A percentile compares a stretch with the other conserved stretches of the same genome.
phyloP scores from a whole-genome alignment of 2,329 filamentous ascomycete species.

The Penicillium brevicompactum region DNA sequence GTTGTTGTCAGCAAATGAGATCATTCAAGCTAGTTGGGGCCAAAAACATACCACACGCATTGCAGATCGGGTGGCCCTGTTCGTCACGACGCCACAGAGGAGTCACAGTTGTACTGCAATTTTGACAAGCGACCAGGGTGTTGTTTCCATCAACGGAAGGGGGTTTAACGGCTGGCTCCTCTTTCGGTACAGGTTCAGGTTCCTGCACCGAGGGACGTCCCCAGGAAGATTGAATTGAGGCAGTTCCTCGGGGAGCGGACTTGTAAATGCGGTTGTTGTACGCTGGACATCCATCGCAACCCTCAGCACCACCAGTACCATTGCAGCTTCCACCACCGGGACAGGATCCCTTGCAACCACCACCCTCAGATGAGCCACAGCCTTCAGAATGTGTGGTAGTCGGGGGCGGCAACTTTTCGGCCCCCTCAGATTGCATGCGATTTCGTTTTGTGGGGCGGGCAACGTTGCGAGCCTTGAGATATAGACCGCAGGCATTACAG shows the following conservation, averaged over 20 bases:
- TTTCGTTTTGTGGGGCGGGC: conserved; percentile 88
- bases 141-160: conserved; percentile 30
- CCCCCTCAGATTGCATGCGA: conserved; percentile 49
- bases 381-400: conserved; percentile 35
- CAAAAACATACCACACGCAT: conserved; percentile 82
- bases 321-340: conserved; percentile 95
- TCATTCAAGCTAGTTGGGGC: not conserved
- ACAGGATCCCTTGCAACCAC: conserved; percentile 74
- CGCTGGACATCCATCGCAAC: conserved; percentile 92
- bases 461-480: conserved; percentile 90
- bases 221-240: conserved; percentile 33
- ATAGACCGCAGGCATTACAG: conserved; percentile 95
- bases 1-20: conserved; percentile 9
- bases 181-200: conserved; percentile 21
- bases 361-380: conserved; percentile 21
- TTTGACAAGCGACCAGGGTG: conserved; percentile 89
- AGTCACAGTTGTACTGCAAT: conserved; percentile 94
- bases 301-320: conserved; percentile 91
- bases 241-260: conserved; percentile 60
- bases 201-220: conserved; percentile 35
- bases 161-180: conserved; percentile 28
- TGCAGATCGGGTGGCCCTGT: conserved; percentile 94
- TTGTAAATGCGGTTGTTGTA: conserved; percentile 97
- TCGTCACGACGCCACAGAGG: conserved; percentile 95
- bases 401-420: conserved; percentile 27